Evolutionary conservation across 106 monocot genomes (phyloP).

Genomic region (Allium sativum): DNA sequence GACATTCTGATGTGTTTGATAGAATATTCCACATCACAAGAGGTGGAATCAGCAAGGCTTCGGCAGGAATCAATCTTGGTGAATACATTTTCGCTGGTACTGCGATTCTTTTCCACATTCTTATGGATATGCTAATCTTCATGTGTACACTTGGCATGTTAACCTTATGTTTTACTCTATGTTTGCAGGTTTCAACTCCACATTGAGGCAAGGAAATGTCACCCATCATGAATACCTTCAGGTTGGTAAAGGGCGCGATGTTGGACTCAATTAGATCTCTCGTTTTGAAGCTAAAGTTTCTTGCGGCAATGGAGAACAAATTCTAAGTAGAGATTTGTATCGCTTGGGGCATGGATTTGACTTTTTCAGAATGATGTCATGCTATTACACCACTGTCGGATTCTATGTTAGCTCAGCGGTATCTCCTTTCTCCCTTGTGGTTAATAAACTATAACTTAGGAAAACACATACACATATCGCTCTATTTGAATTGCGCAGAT

Average conservation of each 20-base stretch:
- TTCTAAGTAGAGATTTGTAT: slow-evolving; percentile 89
- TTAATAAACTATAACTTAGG: background rate
- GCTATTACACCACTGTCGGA: slow-evolving; percentile 90
- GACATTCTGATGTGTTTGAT: slow-evolving; percentile 98
- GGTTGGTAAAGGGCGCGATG: slow-evolving; percentile 96
- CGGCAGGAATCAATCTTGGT: slow-evolving; percentile 83
- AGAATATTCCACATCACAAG: slow-evolving; percentile 96
- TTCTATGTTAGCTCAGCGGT: slow-evolving; percentile 98
- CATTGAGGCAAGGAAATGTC: slow-evolving; percentile 79
- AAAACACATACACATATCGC: background rate
- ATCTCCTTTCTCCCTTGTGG: slow-evolving; percentile 5
- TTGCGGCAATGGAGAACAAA: slow-evolving; percentile 92
- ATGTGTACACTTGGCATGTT: background rate
- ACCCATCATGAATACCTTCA: slow-evolving; percentile 99
- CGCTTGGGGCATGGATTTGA: slow-evolving; percentile 91
- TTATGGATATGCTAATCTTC: background rate
- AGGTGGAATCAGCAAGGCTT: slow-evolving; percentile 98
- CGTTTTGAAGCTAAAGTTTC: slow-evolving; percentile 99
- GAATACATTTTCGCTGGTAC: slow-evolving; percentile 97
- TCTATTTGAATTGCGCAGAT: slow-evolving; percentile 24
- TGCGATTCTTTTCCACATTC: background rate
- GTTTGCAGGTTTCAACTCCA: slow-evolving; percentile 83
- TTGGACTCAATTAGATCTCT: slow-evolving; percentile 95
- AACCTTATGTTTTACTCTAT: too few relatives aligned
- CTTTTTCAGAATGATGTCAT: slow-evolving; percentile 97